Base-by-base conservation (phyloP, 73 alveolate genomes). In the Durusdinium trenchii region DNA sequence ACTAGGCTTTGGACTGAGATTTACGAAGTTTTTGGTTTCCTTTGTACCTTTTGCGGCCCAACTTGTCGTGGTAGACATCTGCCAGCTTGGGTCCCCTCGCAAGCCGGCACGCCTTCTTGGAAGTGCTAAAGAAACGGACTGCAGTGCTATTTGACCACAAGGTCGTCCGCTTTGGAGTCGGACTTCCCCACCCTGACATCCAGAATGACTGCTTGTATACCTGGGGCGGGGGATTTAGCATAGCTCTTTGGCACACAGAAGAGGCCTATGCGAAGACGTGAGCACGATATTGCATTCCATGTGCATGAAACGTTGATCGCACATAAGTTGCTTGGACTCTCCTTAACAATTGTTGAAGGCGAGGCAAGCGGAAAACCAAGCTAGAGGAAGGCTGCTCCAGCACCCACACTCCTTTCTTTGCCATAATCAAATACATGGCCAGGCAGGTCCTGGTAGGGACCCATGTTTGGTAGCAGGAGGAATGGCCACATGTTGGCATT, bases 391-490 rank as follows among this genome's bases (percentile, higher is more conserved):
- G 94, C 52, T 83, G 94, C 51, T 83, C 94, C 10, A 83, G 38
- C 52, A 51, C 76, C 94, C 94, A 83, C n/a, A 51, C 76, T 10
- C 94, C 94, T 51, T n/a, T n/a, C 62, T 83, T 83, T 40, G 76
- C 94, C 94, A 83, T 83, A 71, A 83, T 75, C 23, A 83, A 43
- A 45, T 35, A 5, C 94, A 83, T 83, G 38, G 94, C 94, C 43
- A 83, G n/a, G 75, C 12, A 38, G 0, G 94, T 83, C 94, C 94
- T 83, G 71, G 48, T 14, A 10, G 57, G 86, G 5, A 28, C 43
- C 46, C 50, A 12, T 57, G 12, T 57, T 57, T 57, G 23, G 12
- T 57, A 12, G 23, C 32, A 23, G 12, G 12, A 16, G 69, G 12
- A 23, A 23, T 57, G 23, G 69, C 69, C 69, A 57, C 69, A 12